Evolutionary conservation across 2,329 filamentous ascomycete genomes (phyloP).

Genomic region (Colletotrichum paranaense): DNA sequence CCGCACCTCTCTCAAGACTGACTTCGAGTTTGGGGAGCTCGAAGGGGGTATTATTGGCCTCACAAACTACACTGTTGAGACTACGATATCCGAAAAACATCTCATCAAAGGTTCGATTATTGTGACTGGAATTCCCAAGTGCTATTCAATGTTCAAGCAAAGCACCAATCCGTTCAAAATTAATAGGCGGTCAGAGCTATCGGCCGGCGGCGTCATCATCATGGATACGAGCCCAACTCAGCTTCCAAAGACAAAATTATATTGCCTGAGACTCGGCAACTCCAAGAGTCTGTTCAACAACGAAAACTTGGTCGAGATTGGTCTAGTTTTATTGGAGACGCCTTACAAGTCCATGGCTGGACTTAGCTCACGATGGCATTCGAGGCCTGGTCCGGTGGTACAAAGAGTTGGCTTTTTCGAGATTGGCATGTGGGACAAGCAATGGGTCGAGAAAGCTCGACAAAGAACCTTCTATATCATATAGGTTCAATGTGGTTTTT

Average conservation of each 20-base stretch:
- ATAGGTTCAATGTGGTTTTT: not conserved
- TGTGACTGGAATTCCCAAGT: not conserved
- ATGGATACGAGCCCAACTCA: not conserved
- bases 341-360: not conserved
- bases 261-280: not conserved
- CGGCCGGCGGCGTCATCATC: not conserved
- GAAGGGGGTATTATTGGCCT: not conserved
- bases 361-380: not conserved
- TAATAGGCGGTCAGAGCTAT: not conserved
- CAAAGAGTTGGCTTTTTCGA: not conserved
- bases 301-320: not conserved
- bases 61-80: not conserved
- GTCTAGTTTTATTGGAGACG: not conserved
- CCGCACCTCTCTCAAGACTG: not conserved
- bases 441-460: not conserved
- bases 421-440: not conserved
- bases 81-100: not conserved
- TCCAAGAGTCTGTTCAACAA: not conserved
- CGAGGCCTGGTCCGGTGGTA: not conserved
- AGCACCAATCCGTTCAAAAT: not conserved
- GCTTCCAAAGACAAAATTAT: not conserved
- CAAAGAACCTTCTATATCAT: not conserved
- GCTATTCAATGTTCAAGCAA: not conserved
- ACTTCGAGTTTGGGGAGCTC: not conserved
- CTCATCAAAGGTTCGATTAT: not conserved